Base-by-base conservation (phyloP, 2,329 filamentous ascomycete species). In the Colletotrichum orbiculare region DNA sequence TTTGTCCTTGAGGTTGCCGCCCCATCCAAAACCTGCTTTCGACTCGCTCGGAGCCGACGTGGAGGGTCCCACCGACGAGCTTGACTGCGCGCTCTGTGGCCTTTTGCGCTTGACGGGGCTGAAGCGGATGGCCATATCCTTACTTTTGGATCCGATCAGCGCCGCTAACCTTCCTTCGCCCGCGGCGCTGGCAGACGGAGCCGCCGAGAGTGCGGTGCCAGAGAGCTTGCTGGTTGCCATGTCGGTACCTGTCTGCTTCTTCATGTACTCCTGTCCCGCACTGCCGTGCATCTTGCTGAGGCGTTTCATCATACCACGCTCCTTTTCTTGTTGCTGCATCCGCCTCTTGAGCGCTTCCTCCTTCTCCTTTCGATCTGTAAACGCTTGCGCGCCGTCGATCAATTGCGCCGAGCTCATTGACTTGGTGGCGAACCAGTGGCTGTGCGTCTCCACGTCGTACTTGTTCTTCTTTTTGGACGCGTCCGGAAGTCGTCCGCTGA, bases 211-310 rank as follows among this genome's bases (percentile, higher is more conserved):
- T 25, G 48, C 42, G 12, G 38, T 47, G 1, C 60, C 57, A 3
- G 56, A 25, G 33, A 49, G 59, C 6, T 58, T 37, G 6, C 42
- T 37, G 8, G 60, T 39, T 4, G 54, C 63, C 4, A 68, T 35
- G 8, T 69, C 6, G 33, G 52, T 55, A 15, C 71, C 69, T 33
- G 73, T 60, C 17, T 74, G 76, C 57, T 79, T 25, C 25, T 25
- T 83, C 84, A 94, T 89, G 75, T 94, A 94, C 66, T 93, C 90
- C 50, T 83, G 86, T 2, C 91, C 91, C 0, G 90, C 85, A 6
- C 89, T 89, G 53, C 81, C 84, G 9, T 91, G 91, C 64, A 89
- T 80, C 54, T 85, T 80, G 9, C 87, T 87, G 2, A 96, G 81
- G 69, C 87, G 87, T 73, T 87, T 88, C 68, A 89, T 90, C 53